phyloP scores from a whole-genome alignment of 202 grass and related monocot genomes.

The Hordeum pubiflorum region DNA sequence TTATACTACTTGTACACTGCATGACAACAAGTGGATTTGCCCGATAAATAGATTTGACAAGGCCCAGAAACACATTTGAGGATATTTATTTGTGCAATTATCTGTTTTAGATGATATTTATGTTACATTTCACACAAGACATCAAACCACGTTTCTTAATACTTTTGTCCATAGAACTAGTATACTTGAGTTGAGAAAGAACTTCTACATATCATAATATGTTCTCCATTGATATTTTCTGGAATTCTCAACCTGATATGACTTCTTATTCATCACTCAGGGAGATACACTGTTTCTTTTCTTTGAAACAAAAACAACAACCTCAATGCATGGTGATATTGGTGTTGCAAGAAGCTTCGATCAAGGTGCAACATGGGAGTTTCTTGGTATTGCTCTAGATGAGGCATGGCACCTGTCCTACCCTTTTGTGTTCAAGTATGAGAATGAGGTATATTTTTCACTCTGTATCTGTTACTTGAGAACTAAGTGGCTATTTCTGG shows the following conservation, averaged over 20 bases:
- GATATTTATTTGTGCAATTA: background rate
- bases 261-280: conserved; percentile 35
- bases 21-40: background rate
- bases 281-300: conserved; percentile 68
- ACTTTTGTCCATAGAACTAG: background rate
- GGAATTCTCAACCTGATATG: conserved; percentile 13
- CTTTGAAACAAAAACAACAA: conserved; percentile 82
- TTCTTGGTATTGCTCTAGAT: conserved; percentile 87
- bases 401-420: conserved; percentile 95
- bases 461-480: background rate
- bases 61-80: background rate
- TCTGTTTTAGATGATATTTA: background rate
- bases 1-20: background rate
- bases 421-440: conserved; percentile 93
- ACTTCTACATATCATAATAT: background rate
- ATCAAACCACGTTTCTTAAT: background rate
- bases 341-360: conserved; percentile 80
- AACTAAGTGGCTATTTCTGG: background rate
- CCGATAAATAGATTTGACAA: background rate
- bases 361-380: conserved; percentile 91
- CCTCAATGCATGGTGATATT: conserved; percentile 81
- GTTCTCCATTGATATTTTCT: background rate
- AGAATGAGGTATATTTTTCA: conserved; percentile 61
- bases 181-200: background rate
- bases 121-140: background rate